These are phyloP conservation scores for Neofusicoccum kwambonambiense DNA, from an alignment of 2,329 filamentous ascomycete species.

Conservation along the genomic window DNA sequence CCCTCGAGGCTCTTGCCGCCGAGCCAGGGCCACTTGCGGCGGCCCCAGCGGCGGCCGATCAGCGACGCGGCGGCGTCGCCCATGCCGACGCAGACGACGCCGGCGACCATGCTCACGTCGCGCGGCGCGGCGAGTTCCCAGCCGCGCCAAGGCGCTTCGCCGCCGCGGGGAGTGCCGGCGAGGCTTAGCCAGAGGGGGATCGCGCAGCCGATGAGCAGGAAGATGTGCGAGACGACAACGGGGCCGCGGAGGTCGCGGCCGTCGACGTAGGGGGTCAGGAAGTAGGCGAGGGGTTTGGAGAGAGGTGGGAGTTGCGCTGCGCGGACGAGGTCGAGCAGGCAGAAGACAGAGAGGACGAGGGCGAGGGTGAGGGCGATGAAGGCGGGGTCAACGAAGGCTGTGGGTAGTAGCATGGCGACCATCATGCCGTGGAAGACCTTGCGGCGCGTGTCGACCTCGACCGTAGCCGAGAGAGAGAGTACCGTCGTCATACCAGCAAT, in stretches of 20 bases:
- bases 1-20: conserved; percentile 96
- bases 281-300: conserved; percentile 78
- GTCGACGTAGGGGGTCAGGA: conserved; percentile 91
- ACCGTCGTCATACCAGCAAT: conserved; percentile 70
- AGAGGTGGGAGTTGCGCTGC: conserved; percentile 90
- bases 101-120: conserved; percentile 86
- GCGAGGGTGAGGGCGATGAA: conserved; percentile 79
- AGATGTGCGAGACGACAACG: conserved; percentile 94
- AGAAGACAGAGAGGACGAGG: conserved; percentile 77
- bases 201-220: conserved; percentile 89
- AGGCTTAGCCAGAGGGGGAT: conserved; percentile 90
- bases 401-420: conserved; percentile 90
- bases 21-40: conserved; percentile 92
- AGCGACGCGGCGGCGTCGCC: conserved; percentile 92
- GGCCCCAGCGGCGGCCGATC: conserved; percentile 81
- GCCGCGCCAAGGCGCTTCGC: conserved; percentile 57
- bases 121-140: conserved; percentile 68
- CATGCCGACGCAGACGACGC: conserved; percentile 90
- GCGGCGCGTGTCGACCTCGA: conserved; percentile 90
- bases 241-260: conserved; percentile 89
- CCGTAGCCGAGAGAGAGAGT: conserved; percentile 65
- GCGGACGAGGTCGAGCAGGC: conserved; percentile 83
- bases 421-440: conserved; percentile 99
- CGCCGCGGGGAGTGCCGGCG: conserved; percentile 63
- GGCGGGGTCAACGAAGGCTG: conserved; percentile 80